These are phyloP conservation scores for Melampsora occidentalis DNA, from an alignment of 1,284 basidiomycete species.

Conservation along the genomic window DNA sequence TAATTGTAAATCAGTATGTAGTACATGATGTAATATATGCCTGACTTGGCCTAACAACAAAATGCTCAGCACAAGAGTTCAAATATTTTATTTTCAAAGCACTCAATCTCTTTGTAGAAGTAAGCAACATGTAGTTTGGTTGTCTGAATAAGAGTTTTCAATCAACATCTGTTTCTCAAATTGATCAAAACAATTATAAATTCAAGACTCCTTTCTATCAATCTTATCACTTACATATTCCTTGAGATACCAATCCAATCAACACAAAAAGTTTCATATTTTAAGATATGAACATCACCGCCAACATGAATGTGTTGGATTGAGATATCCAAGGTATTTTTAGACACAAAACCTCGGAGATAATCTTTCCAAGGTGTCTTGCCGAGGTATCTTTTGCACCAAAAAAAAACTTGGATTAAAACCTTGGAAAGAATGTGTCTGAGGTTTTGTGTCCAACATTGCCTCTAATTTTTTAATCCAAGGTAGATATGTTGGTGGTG, in stretches of 20 bases:
- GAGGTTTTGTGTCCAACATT: too few relatives aligned
- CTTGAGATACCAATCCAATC: conserved; percentile 48
- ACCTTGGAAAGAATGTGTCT: too few relatives aligned
- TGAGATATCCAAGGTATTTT: too few relatives aligned
- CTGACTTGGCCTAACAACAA: neutral
- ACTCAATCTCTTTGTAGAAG: neutral
- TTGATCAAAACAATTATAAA: neutral
- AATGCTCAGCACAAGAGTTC: neutral
- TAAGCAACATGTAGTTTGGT: neutral
- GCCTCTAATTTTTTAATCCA: too few relatives aligned
- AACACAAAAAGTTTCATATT: conserved; percentile 72
- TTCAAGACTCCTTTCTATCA: neutral
- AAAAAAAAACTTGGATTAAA: too few relatives aligned
- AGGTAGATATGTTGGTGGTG: too few relatives aligned
- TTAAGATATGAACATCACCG: conserved; percentile 69
- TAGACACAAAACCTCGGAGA: too few relatives aligned
- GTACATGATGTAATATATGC: neutral
- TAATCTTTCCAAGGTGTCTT: too few relatives aligned
- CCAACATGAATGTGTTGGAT: too few relatives aligned
- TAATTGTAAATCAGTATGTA: neutral
- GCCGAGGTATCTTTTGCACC: too few relatives aligned
- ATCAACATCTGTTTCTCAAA: neutral
- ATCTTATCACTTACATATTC: neutral
- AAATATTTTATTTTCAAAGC: neutral
- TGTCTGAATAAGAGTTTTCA: neutral